These are phyloP conservation scores for Penicillium pancosmium DNA, from an alignment of 495 filamentous ascomycete genomes.

Conservation along the genomic window DNA sequence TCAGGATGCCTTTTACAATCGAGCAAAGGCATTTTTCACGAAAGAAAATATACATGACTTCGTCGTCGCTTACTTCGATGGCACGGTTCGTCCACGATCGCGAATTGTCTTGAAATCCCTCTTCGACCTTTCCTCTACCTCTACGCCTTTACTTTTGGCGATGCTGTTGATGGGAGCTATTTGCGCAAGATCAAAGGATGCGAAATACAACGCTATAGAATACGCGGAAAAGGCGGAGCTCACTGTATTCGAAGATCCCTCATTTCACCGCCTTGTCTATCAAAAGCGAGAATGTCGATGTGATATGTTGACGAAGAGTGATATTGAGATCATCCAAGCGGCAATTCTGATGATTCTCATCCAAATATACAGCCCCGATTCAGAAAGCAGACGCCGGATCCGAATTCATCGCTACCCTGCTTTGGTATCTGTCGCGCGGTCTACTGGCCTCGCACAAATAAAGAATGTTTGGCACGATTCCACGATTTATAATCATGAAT, in stretches of 20 bases:
- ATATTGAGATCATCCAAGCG: constrained; percentile 18
- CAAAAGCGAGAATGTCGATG: background rate
- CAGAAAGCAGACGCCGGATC: constrained; percentile 12
- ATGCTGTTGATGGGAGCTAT: constrained; percentile 20
- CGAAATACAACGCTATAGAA: constrained; percentile 5
- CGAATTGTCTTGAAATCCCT: constrained; percentile 20
- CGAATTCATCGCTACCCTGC: constrained; percentile 22
- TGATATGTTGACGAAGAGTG: background rate
- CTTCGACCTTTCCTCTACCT: constrained; percentile 12
- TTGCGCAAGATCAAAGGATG: constrained; percentile 4
- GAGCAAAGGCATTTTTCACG: constrained; percentile 6
- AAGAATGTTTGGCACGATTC: constrained; percentile 17
- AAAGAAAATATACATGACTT: constrained; percentile 11
- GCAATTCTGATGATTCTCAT: constrained; percentile 19
- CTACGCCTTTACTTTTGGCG: constrained; percentile 9
- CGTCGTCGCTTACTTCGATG: constrained; percentile 21
- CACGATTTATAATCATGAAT: background rate
- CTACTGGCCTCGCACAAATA: constrained; percentile 8
- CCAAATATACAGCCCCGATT: constrained; percentile 16
- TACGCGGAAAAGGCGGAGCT: constrained; percentile 14
- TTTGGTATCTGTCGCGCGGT: constrained; percentile 22
- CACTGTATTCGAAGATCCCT: constrained; percentile 13
- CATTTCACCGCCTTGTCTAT: constrained; percentile 9
- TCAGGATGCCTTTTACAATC: background rate
- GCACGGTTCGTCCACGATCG: constrained; percentile 21